Percentiles rank a stretch among this genome's conserved stretches.
These are phyloP conservation scores for Cutaneotrichosporon cavernicola DNA, from an alignment of 1,284 basidiomycete genomes.

Conservation along the genomic window DNA sequence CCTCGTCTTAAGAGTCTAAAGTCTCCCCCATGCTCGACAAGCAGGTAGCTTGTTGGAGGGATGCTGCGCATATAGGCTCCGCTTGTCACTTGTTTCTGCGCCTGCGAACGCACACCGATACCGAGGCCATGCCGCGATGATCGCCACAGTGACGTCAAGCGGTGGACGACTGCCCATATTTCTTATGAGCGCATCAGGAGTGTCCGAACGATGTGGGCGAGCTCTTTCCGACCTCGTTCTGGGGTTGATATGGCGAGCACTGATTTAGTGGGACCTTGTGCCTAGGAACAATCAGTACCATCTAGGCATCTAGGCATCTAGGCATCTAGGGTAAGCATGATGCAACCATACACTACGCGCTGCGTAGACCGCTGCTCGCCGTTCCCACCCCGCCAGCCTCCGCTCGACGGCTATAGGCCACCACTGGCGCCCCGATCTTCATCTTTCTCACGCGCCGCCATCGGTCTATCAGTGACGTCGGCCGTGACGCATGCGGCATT, in stretches of 20 bases:
- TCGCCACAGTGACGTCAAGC: not conserved
- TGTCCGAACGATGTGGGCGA: too few relatives aligned
- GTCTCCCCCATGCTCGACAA: too few relatives aligned
- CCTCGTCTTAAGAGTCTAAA: too few relatives aligned
- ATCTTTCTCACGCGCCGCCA: not conserved
- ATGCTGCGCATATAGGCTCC: not conserved
- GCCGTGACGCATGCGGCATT: not conserved
- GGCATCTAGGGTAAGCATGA: too few relatives aligned
- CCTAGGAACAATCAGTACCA: conserved; percentile 4
- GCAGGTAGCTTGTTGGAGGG: not conserved
- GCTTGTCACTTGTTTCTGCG: not conserved
- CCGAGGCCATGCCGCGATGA: not conserved
- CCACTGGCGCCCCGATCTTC: not conserved
- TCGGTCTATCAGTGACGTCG: not conserved
- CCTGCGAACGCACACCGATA: not conserved
- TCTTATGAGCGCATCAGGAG: too few relatives aligned
- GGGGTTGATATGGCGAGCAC: too few relatives aligned
- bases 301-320: too few relatives aligned
- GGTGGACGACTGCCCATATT: too few relatives aligned
- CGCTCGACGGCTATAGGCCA: not conserved
- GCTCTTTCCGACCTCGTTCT: too few relatives aligned
- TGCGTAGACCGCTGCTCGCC: too few relatives aligned
- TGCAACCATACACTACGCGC: too few relatives aligned
- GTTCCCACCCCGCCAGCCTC: not conserved
- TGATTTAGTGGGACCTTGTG: too few relatives aligned